Conservation (phyloP, 2,329 filamentous ascomycete species). For the Lachnellula hyalina region DNA sequence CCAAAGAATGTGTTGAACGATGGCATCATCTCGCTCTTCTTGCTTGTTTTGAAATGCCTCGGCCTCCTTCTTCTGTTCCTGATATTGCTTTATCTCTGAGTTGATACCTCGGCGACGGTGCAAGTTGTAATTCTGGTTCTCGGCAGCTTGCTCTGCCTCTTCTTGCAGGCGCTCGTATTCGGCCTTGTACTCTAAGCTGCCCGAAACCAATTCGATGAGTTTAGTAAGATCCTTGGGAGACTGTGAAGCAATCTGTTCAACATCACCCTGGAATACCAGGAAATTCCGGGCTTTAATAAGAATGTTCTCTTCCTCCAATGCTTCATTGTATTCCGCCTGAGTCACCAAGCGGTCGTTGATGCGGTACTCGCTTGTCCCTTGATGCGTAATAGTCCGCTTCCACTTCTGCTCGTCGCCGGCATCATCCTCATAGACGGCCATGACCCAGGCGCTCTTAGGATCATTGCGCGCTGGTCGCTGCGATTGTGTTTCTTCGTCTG, state of each 20-base stretch:
- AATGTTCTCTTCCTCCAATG: conserved; percentile 89
- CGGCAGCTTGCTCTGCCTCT: conserved; percentile 78
- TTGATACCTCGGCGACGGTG: conserved; percentile 90
- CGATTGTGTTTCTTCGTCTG: conserved; percentile 52
- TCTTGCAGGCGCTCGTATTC: conserved; percentile 90
- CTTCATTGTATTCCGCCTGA: conserved; percentile 88
- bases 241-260: conserved; percentile 93
- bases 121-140: conserved; percentile 84
- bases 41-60: conserved; percentile 90
- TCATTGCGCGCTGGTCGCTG: conserved; percentile 69
- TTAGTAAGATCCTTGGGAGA: conserved; percentile 90
- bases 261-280: conserved; percentile 95
- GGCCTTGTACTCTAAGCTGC: conserved; percentile 87
- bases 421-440: conserved; percentile 98
- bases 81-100: conserved; percentile 95
- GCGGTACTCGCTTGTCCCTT: conserved; percentile 88
- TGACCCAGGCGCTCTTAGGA: conserved; percentile 95
- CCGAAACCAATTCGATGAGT: conserved; percentile 95
- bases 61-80: conserved; percentile 92
- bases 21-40: conserved; percentile 82
- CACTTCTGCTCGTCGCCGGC: conserved; percentile 90
- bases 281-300: conserved; percentile 98
- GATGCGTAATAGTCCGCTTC: conserved; percentile 89
- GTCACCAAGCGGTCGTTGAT: conserved; percentile 91
- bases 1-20: conserved; percentile 92